Base-by-base conservation (phyloP, 164 flowering plant genomes). In the Vitis vinifera region DNA sequence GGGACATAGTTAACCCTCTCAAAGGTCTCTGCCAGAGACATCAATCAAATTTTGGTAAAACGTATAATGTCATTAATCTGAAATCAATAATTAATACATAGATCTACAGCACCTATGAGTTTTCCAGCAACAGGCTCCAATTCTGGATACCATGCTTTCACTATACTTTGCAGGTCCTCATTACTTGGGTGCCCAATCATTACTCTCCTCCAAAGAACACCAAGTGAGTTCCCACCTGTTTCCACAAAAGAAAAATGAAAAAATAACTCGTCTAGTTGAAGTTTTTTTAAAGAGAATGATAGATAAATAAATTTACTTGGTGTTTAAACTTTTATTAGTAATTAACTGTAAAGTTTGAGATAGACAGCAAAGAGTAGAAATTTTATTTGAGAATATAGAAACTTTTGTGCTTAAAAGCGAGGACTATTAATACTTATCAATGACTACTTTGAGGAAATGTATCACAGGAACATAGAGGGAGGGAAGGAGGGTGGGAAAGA, bases 131-230 rank as follows among this genome's bases (percentile, higher is more conserved):
- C 63, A 67, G 76, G 74, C 67, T 80, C 84, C 82, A 96, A 71
- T 59, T 69, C 71, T 56, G 95, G 97, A 82, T 85, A 87, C 87
- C 87, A 76, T 17, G 79, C 70, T 59, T 76, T 79, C 65, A 96
- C 75, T 69, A 96, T 89, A 55, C 73, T 74, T 29, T 81, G 51
- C 76, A 96, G 65, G 76, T 93, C 97, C 9, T 83, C 78, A 29
- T 59, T 71, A 68, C 70, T 80, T n/a, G 93, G 78, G 13, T 81
- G 80, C 19, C 73, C 73, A 80, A 96, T 77, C 85, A 81, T 71
- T 58, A 96, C 88, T 82, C 83, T 88, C 80, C 96, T 83, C 98
- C 98, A 93, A 30, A 86, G 82, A 52, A 70, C 76, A 49, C 89
- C 79, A 58, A 85, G 81, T 61, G 80, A 72, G 73, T 67, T 80